Percentiles rank a stretch among this genome's conserved stretches.
These are phyloP conservation scores for Solanum arcanum DNA, from an alignment of 257 asterid genomes.

Conservation along the genomic window DNA sequence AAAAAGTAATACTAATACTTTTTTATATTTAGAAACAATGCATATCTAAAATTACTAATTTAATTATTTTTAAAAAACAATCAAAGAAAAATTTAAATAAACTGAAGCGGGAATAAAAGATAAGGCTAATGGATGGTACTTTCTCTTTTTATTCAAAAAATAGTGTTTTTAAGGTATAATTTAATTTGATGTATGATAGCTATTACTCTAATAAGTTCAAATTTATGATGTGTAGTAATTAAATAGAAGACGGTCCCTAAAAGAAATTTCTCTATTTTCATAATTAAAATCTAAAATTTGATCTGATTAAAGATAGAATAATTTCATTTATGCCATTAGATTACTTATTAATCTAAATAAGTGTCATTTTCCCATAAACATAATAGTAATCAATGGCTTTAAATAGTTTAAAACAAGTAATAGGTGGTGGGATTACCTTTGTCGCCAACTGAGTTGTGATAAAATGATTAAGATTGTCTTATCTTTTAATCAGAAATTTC, in stretches of 20 bases:
- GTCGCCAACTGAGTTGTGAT: neutral
- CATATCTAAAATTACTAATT: no score
- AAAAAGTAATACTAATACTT: no score
- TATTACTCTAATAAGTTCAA: neutral
- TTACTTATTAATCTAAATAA: neutral
- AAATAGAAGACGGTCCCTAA: neutral
- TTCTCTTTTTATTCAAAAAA: neutral
- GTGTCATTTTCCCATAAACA: neutral
- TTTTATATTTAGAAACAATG: no score
- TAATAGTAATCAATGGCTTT: neutral
- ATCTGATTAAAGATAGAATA: neutral
- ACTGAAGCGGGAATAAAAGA: neutral
- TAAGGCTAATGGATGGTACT: neutral
- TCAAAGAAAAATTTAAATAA: neutral
- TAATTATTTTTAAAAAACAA: neutral
- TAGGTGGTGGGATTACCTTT: constrained; percentile 30
- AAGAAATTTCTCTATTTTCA: neutral
- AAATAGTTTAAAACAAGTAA: constrained; percentile 16
- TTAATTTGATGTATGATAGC: neutral
- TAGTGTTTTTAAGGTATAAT: neutral
- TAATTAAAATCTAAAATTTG: neutral
- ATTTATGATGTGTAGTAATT: neutral
- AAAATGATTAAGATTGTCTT: neutral
- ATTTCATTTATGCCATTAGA: neutral
- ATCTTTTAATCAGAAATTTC: neutral